Base-by-base conservation (phyloP, 805 yeast species). In the Kuraishia hungarica region DNA sequence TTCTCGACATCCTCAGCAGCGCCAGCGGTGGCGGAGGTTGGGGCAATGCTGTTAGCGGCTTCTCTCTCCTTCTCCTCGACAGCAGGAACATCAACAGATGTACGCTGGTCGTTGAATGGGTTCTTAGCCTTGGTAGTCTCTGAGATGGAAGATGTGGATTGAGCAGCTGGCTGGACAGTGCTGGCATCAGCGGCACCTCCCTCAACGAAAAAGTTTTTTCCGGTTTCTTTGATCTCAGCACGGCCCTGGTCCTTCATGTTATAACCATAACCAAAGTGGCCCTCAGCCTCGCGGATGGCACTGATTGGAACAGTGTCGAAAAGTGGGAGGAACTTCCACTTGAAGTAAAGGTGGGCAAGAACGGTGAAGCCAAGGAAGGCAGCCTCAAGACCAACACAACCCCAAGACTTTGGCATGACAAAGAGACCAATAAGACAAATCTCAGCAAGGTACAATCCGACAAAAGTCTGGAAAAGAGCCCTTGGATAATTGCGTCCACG, bases 401-500 rank as follows among this genome's bases (percentile, higher is more conserved):
- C 89, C 93, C 93, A 88, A 60, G 86, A 77, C 73, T 88, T 86
- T 50, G 82, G 80, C 82, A 86, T 83, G 47, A 87, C 86, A 64
- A 87, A 87, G 65, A 88, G 73, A 47, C 87, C 93, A 56, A 82
- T 68, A 55, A 87, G 70, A 68, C 89, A 83, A 50, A 86, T 71
- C 68, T 88, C 89, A 50, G 85, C 86, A 58, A 88, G 71, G 67
- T 88, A 88, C 48, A 88, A 59, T 15, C 85, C 91, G 56, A 82
- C 86, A 66, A 86, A 87, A 13, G 83, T 74, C 69, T 87, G 89
- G 68, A 87, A 83, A 60, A 87, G 67, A 1, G 90, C 89, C 62
- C 79, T 73, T 51, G 90, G 87, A 66, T 87, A 88, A 66, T 82
- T 80, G 63, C 89, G 77, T 47, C 96, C 96, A 66, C 88, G 80